A percentile compares a stretch with the other conserved stretches of the same genome.
Evolutionary conservation across 129 eudicot genomes (phyloP).

Genomic region (Erigeron canadensis): DNA sequence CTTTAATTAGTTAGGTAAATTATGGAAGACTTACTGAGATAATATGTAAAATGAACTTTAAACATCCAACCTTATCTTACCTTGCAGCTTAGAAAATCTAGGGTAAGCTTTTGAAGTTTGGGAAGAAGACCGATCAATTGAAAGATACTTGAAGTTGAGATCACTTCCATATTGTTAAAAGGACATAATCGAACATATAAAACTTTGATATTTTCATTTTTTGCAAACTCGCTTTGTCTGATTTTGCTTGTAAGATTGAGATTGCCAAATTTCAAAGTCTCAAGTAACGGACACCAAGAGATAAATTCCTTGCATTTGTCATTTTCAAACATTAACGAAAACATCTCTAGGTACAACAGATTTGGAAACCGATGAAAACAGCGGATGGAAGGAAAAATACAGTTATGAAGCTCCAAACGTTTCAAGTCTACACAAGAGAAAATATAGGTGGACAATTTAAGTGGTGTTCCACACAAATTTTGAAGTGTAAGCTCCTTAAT

Average conservation of each 20-base stretch:
- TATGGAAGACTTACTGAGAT: no score
- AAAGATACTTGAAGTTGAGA: constrained; percentile 12
- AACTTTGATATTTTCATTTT: constrained; percentile 1
- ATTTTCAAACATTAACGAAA: neutral
- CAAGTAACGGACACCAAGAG: constrained; percentile 10
- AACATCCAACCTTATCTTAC: neutral
- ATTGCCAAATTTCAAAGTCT: neutral
- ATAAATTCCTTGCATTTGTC: neutral
- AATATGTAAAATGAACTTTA: no score
- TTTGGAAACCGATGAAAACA: neutral
- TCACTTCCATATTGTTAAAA: neutral
- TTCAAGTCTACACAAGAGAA: no score
- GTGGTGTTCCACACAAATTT: no score
- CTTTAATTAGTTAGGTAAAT: no score
- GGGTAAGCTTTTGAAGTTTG: constrained; percentile 5
- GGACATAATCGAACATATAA: neutral
- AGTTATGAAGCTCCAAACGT: no score
- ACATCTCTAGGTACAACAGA: neutral
- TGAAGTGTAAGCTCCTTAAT: no score
- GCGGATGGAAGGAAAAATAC: neutral
- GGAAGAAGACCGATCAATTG: neutral
- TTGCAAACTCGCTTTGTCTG: neutral
- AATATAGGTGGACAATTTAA: no score
- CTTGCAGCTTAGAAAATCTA: neutral
- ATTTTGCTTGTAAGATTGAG: neutral